Base-by-base conservation (phyloP, 2,329 filamentous ascomycete species). In the Talaromyces atroroseus region DNA sequence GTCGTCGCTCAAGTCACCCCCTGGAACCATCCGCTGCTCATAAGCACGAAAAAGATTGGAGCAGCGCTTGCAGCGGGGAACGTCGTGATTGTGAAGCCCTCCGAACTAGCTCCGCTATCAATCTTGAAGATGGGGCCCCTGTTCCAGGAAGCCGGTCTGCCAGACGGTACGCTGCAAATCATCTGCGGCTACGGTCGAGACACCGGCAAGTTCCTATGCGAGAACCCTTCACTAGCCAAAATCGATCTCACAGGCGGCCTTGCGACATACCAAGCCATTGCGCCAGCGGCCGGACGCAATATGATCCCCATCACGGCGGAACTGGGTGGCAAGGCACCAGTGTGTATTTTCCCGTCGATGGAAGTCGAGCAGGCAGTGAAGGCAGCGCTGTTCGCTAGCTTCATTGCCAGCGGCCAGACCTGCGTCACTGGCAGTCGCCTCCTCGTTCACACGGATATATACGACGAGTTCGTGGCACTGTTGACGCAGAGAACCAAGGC, bases 341-440 rank as follows among this genome's bases (percentile, higher is more conserved):
- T 66, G 1, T 65, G 64, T 50, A 55, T 66, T n/a, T 61, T 66
- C 46, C 62, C 62, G 12, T 63, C 59, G 26, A 49, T 65, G 24
- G 58, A 62, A 14, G 51, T 65, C 24, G 59, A 58, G 7, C 50
- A 60, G 6, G 64, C 63, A 1, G 64, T 66, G 44, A 60, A 60
- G 36, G 63, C 64, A 1, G 64, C 63, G 1, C 61, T 71, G 7
- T 76, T 76, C 58, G 74, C 72, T 6, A 71, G 71, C 21, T 81
- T 80, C 50, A 80, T 81, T 54, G 79, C 78, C 0, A 80, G 77
- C 56, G 80, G 80, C 0, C 80, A 82, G 63, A 82, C 80, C 0
- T 82, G 80, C 46, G 77, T 82, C 12, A 80, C 80, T 3, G 80
- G 80, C 5, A 82, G 79, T 16, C 72, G 80, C 21, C 73, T 82